Evolutionary conservation across 2,329 filamentous ascomycete genomes (phyloP), one percentile per base, ranked within the genome.

Genomic region (Cercospora zeae-maydis): DNA sequence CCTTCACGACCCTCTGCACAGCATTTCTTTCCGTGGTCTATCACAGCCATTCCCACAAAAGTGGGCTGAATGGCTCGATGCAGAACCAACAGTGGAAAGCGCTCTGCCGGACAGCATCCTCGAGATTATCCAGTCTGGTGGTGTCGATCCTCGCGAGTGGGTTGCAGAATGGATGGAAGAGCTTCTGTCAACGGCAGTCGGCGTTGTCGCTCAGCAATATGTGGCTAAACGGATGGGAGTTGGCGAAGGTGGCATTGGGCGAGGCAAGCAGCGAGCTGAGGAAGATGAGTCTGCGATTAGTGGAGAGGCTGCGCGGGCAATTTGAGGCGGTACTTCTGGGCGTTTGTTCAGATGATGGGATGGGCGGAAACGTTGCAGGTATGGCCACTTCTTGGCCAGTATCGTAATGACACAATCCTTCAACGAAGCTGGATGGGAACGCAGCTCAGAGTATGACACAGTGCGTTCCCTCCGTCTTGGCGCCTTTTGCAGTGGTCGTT

Each of bases 121-220:
- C 21, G 90, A 93, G 68, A 96, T 98, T 66, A 86, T 99, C 55
- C 80, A 84, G 61, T 81, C 78, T 57, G 87, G 87, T 14, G 87
- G 86, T 9, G 91, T 98, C 1, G 95, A 99, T 73, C 95, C 95
- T 0, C 84, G 95, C 62, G 95, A 99, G 76, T 99, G 95, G 95
- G 91, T 96, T 37, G 90, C 93, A 2, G 95, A 98, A 77, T 99
- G 95, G 95, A 84, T 99, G 52, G 93, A 98, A 79, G 93, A 98
- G 79, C 80, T 88, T 0, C 82, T 99, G 33, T 86, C 82, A 42
- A 80, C 98, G 54, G 85, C 87, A 3, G 85, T 96, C 0, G 93
- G 95, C 16, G 81, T 96, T 7, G 88, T 98, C 3, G 95, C 95
- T 2, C 95, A 99, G 82, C 84, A 93, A 67, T 99, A 99, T 75